Percentiles rank a stretch among this genome's conserved stretches.
Evolutionary conservation across 1,284 basidiomycete genomes (phyloP).

Genomic region (Apiotrichum porosum): DNA sequence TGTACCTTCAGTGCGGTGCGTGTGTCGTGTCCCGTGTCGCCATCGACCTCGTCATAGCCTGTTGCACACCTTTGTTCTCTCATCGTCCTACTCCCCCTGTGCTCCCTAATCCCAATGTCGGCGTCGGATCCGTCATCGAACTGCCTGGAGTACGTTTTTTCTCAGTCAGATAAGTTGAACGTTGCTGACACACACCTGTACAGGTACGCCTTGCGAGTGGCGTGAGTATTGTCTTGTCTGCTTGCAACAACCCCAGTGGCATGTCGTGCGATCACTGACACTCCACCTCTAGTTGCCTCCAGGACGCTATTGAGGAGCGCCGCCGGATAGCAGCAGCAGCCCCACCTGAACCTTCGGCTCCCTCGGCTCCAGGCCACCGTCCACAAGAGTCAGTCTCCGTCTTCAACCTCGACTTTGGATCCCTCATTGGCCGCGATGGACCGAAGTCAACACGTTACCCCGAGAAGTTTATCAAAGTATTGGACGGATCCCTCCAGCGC

Average conservation of each 20-base stretch:
- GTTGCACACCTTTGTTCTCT: too few relatives aligned
- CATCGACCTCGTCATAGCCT: too few relatives aligned
- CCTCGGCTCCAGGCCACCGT: not conserved
- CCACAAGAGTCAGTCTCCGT: constrained; percentile 22
- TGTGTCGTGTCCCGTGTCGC: too few relatives aligned
- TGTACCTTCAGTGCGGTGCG: too few relatives aligned
- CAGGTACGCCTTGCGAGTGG: constrained; percentile 37
- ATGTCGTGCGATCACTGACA: too few relatives aligned
- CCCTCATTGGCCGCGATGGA: constrained; percentile 31
- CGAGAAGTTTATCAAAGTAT: constrained; percentile 79
- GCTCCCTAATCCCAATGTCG: not conserved
- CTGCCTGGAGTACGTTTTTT: not conserved
- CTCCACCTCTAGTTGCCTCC: constrained; percentile 23
- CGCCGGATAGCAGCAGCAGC: constrained; percentile 8
- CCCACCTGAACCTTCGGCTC: not conserved
- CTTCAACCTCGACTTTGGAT: constrained; percentile 35
- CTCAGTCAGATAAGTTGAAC: not conserved
- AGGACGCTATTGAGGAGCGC: constrained; percentile 22
- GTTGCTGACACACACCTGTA: not conserved
- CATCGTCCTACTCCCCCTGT: too few relatives aligned
- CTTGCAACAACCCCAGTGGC: too few relatives aligned
- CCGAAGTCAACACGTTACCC: constrained; percentile 80
- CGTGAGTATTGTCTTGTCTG: constrained; percentile 22
- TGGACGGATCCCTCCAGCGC: constrained; percentile 78
- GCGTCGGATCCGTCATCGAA: not conserved